phyloP scores from a whole-genome alignment of 2,329 filamentous ascomycete species.

The Achaetomium macrosporum region DNA sequence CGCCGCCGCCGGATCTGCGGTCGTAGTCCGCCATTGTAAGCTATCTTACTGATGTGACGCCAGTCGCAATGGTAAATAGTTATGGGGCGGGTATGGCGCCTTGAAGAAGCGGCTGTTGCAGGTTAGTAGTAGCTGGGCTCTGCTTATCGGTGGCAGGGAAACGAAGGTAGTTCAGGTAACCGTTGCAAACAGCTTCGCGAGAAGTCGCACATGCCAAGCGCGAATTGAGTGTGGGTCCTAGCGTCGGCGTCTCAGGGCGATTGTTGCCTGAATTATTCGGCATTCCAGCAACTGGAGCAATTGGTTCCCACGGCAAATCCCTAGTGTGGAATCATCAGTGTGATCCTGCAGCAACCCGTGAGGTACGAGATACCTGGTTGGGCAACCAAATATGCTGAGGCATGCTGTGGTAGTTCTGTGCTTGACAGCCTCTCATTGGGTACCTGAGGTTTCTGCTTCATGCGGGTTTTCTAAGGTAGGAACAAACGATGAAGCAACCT shows the following conservation, averaged over 20 bases:
- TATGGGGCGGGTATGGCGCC: background rate
- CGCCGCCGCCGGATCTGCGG: conserved; percentile 43
- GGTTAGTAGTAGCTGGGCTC: background rate
- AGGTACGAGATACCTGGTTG: no score
- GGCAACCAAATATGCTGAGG: no score
- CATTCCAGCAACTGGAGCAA: background rate
- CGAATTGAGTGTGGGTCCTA: conserved; percentile 12
- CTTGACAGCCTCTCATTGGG: no score
- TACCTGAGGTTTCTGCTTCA: no score
- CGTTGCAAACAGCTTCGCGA: background rate
- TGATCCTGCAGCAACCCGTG: background rate
- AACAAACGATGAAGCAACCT: no score
- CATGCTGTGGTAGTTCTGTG: no score
- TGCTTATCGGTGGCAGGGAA: background rate
- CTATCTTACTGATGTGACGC: background rate
- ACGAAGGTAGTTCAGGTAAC: background rate
- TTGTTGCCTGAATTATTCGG: conserved; percentile 1
- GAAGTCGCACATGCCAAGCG: conserved; percentile 11
- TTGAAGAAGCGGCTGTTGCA: background rate
- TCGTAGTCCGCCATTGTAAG: conserved; percentile 51
- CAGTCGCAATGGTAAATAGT: background rate
- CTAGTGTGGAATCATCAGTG: no score
- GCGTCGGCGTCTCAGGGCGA: background rate
- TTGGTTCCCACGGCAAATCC: no score
- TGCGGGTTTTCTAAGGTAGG: no score